Conservation (phyloP, 2,329 filamentous ascomycete species). For the Cordyceps farinosa region DNA sequence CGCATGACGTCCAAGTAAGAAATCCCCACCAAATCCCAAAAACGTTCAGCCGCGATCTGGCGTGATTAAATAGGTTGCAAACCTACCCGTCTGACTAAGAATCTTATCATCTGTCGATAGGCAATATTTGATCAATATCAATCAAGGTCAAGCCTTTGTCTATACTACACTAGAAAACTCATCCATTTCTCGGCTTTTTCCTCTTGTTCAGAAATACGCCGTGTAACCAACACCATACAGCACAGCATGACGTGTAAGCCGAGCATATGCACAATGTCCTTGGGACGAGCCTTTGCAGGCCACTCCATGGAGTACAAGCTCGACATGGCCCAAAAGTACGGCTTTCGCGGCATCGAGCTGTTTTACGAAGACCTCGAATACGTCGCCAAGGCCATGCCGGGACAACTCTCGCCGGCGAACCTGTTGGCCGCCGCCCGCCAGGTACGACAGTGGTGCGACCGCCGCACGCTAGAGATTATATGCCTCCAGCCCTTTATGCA, state of each 20-base stretch:
- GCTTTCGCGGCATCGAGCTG: constrained; percentile 68
- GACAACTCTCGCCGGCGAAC: constrained; percentile 30
- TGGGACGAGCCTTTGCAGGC: constrained; percentile 65
- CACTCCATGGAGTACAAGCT: constrained; percentile 67
- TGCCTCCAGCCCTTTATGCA: constrained; percentile 74
- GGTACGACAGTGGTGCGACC: constrained; percentile 55
- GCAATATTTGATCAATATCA: neutral
- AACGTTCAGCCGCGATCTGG: neutral
- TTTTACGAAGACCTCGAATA: constrained; percentile 74
- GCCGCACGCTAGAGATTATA: constrained; percentile 55
- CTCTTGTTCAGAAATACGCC: neutral
- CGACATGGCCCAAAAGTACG: constrained; percentile 60
- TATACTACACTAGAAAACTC: neutral
- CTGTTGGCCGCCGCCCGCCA: constrained; percentile 56
- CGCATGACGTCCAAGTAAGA: neutral
- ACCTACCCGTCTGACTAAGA: neutral
- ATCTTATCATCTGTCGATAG: neutral
- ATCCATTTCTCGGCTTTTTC: neutral
- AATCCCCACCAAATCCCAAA: neutral
- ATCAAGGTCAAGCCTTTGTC: neutral
- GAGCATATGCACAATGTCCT: constrained; percentile 72
- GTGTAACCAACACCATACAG: neutral
- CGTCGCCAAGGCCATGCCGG: constrained; percentile 46
- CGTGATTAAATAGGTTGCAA: neutral
- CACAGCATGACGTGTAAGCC: constrained; percentile 38